Percentiles rank a stretch among this genome's conserved stretches.
phyloP scores from a whole-genome alignment of 1,284 basidiomycete genomes.

The Boletus sp. region DNA sequence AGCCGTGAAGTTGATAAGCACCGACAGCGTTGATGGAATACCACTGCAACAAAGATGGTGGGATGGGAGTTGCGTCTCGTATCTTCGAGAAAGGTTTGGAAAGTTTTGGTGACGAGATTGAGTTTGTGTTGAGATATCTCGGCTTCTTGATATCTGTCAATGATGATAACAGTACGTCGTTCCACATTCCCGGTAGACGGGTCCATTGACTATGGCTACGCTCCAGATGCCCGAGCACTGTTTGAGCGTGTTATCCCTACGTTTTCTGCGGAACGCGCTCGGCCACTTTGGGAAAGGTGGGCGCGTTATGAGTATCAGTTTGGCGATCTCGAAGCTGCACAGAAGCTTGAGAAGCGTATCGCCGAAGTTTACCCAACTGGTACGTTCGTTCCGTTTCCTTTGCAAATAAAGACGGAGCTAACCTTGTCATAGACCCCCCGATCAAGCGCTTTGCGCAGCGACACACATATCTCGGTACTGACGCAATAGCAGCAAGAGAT shows the following conservation, averaged over 20 bases:
- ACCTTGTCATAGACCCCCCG: constrained; percentile 59
- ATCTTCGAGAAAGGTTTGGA: constrained; percentile 97
- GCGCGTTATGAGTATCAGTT: constrained; percentile 93
- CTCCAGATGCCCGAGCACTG: constrained; percentile 85
- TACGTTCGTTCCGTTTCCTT: constrained; percentile 31
- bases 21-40: constrained; percentile 88
- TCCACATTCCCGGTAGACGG: not conserved
- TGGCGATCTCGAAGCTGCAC: constrained; percentile 85
- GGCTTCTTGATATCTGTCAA: constrained; percentile 93
- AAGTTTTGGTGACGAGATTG: constrained; percentile 76
- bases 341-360: constrained; percentile 87
- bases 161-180: constrained; percentile 82
- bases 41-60: constrained; percentile 80
- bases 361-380: constrained; percentile 84
- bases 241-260: constrained; percentile 86
- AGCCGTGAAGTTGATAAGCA: constrained; percentile 10
- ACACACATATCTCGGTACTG: constrained; percentile 83
- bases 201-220: constrained; percentile 1
- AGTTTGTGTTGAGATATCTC: constrained; percentile 87
- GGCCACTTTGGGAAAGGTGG: constrained; percentile 94
- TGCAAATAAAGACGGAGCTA: not conserved
- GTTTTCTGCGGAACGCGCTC: constrained; percentile 77
- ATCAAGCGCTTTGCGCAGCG: constrained; percentile 91
- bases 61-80: constrained; percentile 74
- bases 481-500: constrained; percentile 86